Evolutionary conservation across 805 yeast species (phyloP), one percentile per base, ranked within the genome.

Genomic region (Metschnikowia henanensis): DNA sequence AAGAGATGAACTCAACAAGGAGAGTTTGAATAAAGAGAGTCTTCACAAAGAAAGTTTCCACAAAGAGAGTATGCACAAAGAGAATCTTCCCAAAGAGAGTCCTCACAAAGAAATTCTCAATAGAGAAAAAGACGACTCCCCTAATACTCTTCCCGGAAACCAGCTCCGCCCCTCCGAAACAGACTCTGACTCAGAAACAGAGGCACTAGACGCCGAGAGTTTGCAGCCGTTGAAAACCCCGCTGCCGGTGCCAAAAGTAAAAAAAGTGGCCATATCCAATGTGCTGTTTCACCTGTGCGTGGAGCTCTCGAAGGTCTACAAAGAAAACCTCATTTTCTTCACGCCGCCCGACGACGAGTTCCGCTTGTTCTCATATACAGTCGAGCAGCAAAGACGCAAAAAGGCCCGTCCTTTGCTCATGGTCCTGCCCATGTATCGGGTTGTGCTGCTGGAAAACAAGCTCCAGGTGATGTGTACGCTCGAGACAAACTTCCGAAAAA

Each of bases 261-360:
- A 39, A 38, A 48, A 51, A 25, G 56, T 70, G 8, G 72, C 75
- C 10, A 61, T 71, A 23, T 48, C 64, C 4, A 66, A 69, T 43
- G 65, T 68, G 23, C 75, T 68, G 72, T 54, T 67, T 68, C 62
- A 72, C 55, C 68, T 89, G 65, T 89, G 96, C 66, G 95, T 89
- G n/a, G 73, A 85, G 39, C 65, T 88, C 30, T 78, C 83, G 2
- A 73, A 82, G 39, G 76, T 86, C 49, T 95, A 91, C 61, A 61
- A 67, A 15, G 74, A 76, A 6, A 83, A 89, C 53, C 76, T 80
- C 44, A 80, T 91, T 25, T 79, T 83, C 22, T 91, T 90, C 60
- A 79, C 85, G 15, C 97, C 97, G 13, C 97, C 97, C 0, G 97
- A 89, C 38, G 75, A 70, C 45, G 60, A 66, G 43, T 72, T 72